Percentiles rank a stretch among this genome's conserved stretches.
Evolutionary conservation across 1,139 yeast species (phyloP).

Genomic region (Schwanniomyces etchellsii): DNA sequence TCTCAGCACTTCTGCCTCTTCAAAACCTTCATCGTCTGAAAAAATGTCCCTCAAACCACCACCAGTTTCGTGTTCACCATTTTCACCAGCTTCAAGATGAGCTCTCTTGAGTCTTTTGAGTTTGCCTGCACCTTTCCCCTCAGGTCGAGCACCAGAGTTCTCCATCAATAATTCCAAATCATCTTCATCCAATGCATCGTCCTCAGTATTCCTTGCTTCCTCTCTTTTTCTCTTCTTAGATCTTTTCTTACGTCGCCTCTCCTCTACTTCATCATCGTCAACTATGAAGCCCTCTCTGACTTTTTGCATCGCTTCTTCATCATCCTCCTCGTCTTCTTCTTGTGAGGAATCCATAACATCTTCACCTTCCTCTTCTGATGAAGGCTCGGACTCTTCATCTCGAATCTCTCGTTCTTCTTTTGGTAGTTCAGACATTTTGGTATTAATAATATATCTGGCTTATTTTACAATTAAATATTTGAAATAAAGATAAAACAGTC

Average conservation of each 20-base stretch:
- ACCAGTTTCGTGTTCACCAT: slow-evolving; percentile 16
- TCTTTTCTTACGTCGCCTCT: slow-evolving; percentile 31
- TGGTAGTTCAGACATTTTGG: slow-evolving; percentile 6
- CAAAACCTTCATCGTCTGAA: slow-evolving; percentile 55
- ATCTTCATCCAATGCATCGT: slow-evolving; percentile 85
- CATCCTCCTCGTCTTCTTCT: slow-evolving; percentile 70
- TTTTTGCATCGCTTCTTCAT: slow-evolving; percentile 67
- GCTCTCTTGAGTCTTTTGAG: slow-evolving; percentile 84
- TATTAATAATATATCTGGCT: slow-evolving; percentile 3
- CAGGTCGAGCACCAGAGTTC: slow-evolving; percentile 67
- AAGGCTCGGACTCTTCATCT: slow-evolving; percentile 22
- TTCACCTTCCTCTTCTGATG: slow-evolving; percentile 35
- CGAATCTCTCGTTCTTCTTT: slow-evolving; percentile 34
- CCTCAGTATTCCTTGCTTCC: slow-evolving; percentile 40
- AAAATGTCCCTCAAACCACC: slow-evolving; percentile 62
- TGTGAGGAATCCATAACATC: slow-evolving; percentile 64
- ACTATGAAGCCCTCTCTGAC: slow-evolving; percentile 92
- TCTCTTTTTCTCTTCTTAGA: slow-evolving; percentile 35
- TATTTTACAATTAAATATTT: too few species aligned
- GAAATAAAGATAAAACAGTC: too few species aligned
- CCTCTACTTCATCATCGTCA: slow-evolving; percentile 71
- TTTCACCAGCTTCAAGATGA: slow-evolving; percentile 20
- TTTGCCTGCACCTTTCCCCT: slow-evolving; percentile 29
- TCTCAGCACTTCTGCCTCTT: slow-evolving; percentile 25
- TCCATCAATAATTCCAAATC: slow-evolving; percentile 89